Conservation (phyloP, 1,284 basidiomycete genomes). For the Hemileia vastatrix region DNA sequence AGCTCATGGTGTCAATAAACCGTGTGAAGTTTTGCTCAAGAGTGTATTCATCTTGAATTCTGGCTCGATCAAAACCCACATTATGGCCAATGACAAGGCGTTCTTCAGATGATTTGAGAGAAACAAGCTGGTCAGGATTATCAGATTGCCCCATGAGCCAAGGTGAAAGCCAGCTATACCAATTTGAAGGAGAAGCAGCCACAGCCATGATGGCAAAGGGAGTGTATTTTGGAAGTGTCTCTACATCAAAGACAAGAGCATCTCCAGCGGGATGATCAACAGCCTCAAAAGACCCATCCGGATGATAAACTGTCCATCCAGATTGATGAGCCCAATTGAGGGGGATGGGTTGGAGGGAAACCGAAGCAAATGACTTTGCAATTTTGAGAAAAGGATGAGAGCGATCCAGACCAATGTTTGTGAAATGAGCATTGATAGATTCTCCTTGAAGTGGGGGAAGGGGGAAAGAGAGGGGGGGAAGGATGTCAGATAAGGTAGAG, state of each 20-base stretch:
- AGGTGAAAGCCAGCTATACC: conserved; percentile 95
- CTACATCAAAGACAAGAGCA: conserved; percentile 82
- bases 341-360: conserved; percentile 57
- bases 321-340: conserved; percentile 63
- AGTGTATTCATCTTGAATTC: conserved; percentile 75
- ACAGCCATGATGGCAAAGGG: conserved; percentile 81
- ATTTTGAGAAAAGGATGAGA: conserved; percentile 74
- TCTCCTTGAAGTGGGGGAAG: conserved; percentile 74
- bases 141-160: conserved; percentile 67
- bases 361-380: conserved; percentile 56
- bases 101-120: conserved; percentile 49
- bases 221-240: conserved; percentile 75
- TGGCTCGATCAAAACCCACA: conserved; percentile 82
- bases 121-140: conserved; percentile 63
- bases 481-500: conserved; percentile 64
- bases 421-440: conserved; percentile 81
- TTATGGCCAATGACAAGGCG: conserved; percentile 85
- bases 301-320: conserved; percentile 84
- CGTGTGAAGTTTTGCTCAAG: conserved; percentile 62
- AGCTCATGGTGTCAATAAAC: conserved; percentile 87
- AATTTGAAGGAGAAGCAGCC: conserved; percentile 68
- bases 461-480: conserved; percentile 67
- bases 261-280: conserved; percentile 47
- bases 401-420: conserved; percentile 60
- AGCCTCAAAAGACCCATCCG: conserved; percentile 44